Base-by-base conservation (phyloP, 2,329 filamentous ascomycete genomes). In the Didymellaceae sp. region DNA sequence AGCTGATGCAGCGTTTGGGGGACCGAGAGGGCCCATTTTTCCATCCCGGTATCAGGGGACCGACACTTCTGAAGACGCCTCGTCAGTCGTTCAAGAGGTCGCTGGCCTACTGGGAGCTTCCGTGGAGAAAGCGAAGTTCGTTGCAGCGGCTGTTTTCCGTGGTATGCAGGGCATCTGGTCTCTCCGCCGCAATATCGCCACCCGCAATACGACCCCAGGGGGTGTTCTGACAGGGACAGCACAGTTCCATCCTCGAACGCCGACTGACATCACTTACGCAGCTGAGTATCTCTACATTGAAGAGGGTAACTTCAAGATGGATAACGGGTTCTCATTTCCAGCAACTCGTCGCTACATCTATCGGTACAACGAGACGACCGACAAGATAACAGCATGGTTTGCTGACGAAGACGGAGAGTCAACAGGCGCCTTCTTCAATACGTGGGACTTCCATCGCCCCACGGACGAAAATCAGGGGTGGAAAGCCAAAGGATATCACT, bases 341-440 rank as follows among this genome's bases (percentile, higher is more conserved):
- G 86, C 86, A 0, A 84, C 79, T 9, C 77, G 86, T 17, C 81
- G 88, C 9, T 92, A 92, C 62, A 78, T 90, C 1, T 91, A 88
- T 78, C 82, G 88, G 0, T 91, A 91, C 62, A 77, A 83, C 34
- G 85, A 87, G 56, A 61, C 49, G 8, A 74, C 65, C 1, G 87
- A 91, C 61, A 71, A 69, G 21, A 74, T 92, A 17, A 88, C 83
- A 52, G 85, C 88, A 1, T 92, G 88, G 88, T 91, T 91, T 60
- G 84, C 84, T 30, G 84, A 85, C 56, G 82, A 87, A 13, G 85
- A 89, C 57, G 82, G 87, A n/a, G 83, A 88, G 55, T 79, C 79
- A 11, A 85, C 86, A 0, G 88, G 91, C 65, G 88, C 91, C 56
- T 75, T 91, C 16, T 93, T 92, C 70, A 88, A 91, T 62, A 81